phyloP scores from a whole-genome alignment of 129 eudicot genomes.

The Heracleum sosnowskyi region DNA sequence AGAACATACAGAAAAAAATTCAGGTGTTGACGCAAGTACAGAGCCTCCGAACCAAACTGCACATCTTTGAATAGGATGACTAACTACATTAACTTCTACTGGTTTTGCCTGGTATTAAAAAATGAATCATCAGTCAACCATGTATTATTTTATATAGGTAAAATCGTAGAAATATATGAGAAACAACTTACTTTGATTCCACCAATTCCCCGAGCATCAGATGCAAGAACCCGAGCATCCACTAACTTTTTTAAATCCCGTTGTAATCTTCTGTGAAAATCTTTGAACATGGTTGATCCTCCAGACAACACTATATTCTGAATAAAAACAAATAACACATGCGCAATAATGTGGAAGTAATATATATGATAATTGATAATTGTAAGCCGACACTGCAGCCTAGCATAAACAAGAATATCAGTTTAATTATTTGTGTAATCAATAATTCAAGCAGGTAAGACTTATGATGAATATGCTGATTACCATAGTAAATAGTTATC shows the following conservation, averaged over 20 bases:
- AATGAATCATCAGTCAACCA: neutral
- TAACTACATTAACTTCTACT: constrained; percentile 92
- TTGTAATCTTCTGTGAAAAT: constrained; percentile 83
- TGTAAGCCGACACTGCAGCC: neutral
- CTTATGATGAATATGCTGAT: neutral
- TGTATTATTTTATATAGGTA: neutral
- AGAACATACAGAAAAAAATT: constrained; percentile 63
- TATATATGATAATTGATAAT: neutral
- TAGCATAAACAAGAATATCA: neutral
- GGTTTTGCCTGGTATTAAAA: constrained; percentile 65
- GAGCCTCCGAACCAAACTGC: constrained; percentile 99
- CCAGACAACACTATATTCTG: constrained; percentile 97
- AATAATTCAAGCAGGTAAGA: neutral
- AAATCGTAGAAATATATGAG: neutral
- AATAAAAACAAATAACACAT: constrained; percentile 1
- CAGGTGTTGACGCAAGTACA: constrained; percentile 97
- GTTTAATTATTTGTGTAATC: neutral
- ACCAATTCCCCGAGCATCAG: constrained; percentile 52
- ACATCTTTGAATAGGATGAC: constrained; percentile 96
- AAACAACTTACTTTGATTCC: constrained; percentile 50
- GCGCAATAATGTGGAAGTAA: neutral
- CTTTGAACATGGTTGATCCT: constrained; percentile 98
- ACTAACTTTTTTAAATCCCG: constrained; percentile 90
- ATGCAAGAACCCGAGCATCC: constrained; percentile 81
- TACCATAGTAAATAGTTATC: neutral